A percentile compares a stretch with the other conserved stretches of the same genome.
Conservation (phyloP, 306 rosid genomes). For the Macrotyloma uniflorum region DNA sequence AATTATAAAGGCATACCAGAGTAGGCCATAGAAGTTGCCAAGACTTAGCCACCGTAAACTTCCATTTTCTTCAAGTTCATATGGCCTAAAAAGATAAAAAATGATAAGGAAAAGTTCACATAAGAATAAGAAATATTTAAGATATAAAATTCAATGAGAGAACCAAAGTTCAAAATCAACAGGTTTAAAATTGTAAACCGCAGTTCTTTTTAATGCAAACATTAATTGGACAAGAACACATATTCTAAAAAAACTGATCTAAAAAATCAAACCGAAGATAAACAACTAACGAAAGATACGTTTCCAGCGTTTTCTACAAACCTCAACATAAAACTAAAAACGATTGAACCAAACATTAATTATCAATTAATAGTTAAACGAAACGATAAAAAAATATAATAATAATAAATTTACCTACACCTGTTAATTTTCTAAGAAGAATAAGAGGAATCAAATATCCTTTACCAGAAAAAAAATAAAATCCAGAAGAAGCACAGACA, state of each 20-base stretch:
- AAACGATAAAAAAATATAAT: neutral
- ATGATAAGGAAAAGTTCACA: neutral
- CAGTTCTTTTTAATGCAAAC: constrained; percentile 10
- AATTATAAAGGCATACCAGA: constrained; percentile 49
- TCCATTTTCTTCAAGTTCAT: constrained; percentile 63
- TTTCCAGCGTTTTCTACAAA: constrained; percentile 1
- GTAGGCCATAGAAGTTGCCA: constrained; percentile 56
- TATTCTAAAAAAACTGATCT: too few species aligned
- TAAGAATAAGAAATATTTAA: neutral
- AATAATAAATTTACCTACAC: neutral
- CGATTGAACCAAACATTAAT: constrained; percentile 12
- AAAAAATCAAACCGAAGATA: constrained; percentile 4
- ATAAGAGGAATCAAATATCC: neutral
- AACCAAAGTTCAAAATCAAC: neutral
- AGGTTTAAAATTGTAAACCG: neutral
- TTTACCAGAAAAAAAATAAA: neutral
- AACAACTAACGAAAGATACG: constrained; percentile 3
- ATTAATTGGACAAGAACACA: constrained; percentile 2
- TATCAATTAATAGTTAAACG: neutral
- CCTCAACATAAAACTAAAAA: neutral
- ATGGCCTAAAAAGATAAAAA: constrained; percentile 40
- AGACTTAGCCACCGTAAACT: constrained; percentile 71
- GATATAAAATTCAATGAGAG: neutral
- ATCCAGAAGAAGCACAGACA: constrained; percentile 8
- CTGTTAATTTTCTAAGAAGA: neutral